phyloP scores from a whole-genome alignment of 73 alveolate species.

The Symbiodinium natans region DNA sequence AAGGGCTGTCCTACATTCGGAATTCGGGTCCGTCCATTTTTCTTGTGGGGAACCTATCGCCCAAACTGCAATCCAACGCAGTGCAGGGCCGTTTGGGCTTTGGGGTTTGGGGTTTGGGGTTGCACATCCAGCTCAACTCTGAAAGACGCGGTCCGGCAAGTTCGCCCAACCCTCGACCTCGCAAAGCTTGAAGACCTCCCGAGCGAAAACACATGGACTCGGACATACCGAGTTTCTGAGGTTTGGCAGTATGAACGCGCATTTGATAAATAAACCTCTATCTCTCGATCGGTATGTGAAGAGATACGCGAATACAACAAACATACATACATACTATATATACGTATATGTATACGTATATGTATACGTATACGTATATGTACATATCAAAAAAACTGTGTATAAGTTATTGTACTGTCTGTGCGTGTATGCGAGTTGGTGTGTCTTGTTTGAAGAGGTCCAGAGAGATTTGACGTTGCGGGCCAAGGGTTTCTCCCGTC shows the following conservation, averaged over 20 bases:
- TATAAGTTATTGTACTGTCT: too few species aligned
- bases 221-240: too few species aligned
- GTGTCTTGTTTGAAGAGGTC: too few species aligned
- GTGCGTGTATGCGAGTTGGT: too few species aligned
- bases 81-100: too few species aligned
- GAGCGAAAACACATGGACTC: neutral
- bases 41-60: too few species aligned
- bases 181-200: constrained; percentile 44
- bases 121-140: neutral
- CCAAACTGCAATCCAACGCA: too few species aligned
- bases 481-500: too few species aligned
- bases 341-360: too few species aligned
- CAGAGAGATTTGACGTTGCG: too few species aligned
- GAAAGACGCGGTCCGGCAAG: neutral
- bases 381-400: neutral
- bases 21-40: neutral
- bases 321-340: too few species aligned
- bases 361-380: too few species aligned
- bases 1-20: neutral
- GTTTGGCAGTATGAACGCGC: neutral
- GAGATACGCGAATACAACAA: neutral
- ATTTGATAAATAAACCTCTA: neutral
- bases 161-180: constrained; percentile 74
- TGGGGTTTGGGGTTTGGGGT: neutral
- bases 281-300: neutral